Base-by-base conservation (phyloP, 805 yeast species). In the Cyberlindnera maritima region DNA sequence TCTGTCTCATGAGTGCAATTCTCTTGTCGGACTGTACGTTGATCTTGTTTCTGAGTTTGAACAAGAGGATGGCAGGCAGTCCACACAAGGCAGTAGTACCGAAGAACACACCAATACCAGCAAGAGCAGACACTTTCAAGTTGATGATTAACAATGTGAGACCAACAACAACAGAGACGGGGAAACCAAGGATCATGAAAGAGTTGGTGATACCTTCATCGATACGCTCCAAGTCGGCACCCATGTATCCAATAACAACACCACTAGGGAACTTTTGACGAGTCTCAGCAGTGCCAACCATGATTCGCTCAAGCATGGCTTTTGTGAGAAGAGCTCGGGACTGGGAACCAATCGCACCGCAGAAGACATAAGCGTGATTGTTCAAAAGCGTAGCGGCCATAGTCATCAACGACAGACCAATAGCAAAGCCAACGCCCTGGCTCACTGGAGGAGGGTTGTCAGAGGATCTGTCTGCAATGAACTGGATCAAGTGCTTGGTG, bases 381-480 rank as follows among this genome's bases (percentile, higher is more conserved):
- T 75, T 52, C 54, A 82, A 76, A 8, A 40, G 17, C 5, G 28
- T 23, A 11, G 17, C 4, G 6, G 23, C 2, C 13, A 23, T 6
- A 4, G 32, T 18, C 57, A 88, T 65, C 2, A 70, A 54, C 39
- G 80, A 74, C 4, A 85, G 69, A 15, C 90, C 95, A 44, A 88
- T 63, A 2, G 91, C 84, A 57, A 79, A 85, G 8, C 92, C 96
- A 15, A 85, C 71, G 52, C 96, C 96, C 31, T 65, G 70, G 38
- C 80, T 70, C 19, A 67, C 19, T 11, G 67, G 59, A 28, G 31
- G 31, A 8, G 59, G 52, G 8, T 36, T 11, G 4, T 23, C 31
- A 12, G 39, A 21, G 31, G 7, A 25, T 21, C 39, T 21, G 17
- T 36, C 15, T 4, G 19, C 39, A n/a, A 36, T n/a, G 15, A 36